Base-by-base conservation (phyloP, 1,284 basidiomycete genomes). In the Testicularia cyperi region DNA sequence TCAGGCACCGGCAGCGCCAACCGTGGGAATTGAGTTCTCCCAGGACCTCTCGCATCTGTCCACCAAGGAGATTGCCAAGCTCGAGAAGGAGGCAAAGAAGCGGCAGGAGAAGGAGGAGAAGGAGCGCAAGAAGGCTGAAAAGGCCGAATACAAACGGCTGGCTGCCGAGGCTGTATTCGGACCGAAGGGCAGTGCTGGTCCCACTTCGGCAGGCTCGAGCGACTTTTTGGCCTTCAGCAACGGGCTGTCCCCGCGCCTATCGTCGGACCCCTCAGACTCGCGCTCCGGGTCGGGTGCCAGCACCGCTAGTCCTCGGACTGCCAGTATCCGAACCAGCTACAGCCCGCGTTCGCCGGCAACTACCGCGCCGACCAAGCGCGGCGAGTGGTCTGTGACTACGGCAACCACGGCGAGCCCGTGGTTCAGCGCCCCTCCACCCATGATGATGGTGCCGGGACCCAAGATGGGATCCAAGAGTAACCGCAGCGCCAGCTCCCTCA, bases 111-210 rank as follows among this genome's bases (percentile, higher is more conserved):
- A 54, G 43, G 54, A 57, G 27, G 54, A 63, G 34, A 63, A 63
- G 49, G 34, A 39, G 36, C 44, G 48, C 18, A 48, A 57, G 34
- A 63, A 63, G 48, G 60, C 60, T 21, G 49, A 57, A 35, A 57
- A 45, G 29, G 49, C 54, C 42, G 60, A 53, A 25, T 57, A 57
- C 43, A 57, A 57, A 42, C 53, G 60, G 2, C 31, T 63, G 31
- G 60, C 49, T 18, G 60, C 60, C 1, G 53, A 57, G 16, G 60
- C 60, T 10, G 60, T 63, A 39, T 63, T 63, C 24, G 60, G 60
- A n/a, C 45, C 53, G 44, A 62, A 62, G 18, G 58, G 58, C 4
- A 56, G 52, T 27, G 34, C 44, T 12, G 58, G 47, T 1, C 58
- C 52, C 5, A 30, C 38, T 19, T 28, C 38, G 12, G 42, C 51